phyloP scores from a whole-genome alignment of 495 filamentous ascomycete genomes.

The Bacidia rubella region DNA sequence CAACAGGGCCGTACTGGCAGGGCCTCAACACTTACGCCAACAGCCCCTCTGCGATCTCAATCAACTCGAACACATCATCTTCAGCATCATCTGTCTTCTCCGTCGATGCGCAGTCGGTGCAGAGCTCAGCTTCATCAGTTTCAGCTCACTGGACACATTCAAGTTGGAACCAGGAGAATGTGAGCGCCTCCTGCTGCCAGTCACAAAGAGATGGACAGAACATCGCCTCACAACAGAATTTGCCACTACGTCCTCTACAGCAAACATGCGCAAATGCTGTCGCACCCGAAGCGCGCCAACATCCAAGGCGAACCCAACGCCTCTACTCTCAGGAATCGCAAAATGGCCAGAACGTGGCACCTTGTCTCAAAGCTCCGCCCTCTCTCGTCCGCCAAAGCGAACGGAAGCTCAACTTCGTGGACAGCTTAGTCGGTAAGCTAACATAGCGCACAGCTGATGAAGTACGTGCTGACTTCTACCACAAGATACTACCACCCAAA shows the following conservation, averaged over 20 bases:
- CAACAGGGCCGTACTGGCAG: slow-evolving; percentile 12
- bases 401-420: slow-evolving; percentile 90
- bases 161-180: slow-evolving; percentile 33
- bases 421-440: slow-evolving; percentile 93
- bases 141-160: slow-evolving; percentile 33
- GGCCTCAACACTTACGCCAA: slow-evolving; percentile 36
- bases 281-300: slow-evolving; percentile 56
- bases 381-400: slow-evolving; percentile 79
- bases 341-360: slow-evolving; percentile 33
- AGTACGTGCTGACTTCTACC: slow-evolving; percentile 16
- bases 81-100: slow-evolving; percentile 73
- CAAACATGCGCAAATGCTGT: slow-evolving; percentile 32
- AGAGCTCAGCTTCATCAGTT: slow-evolving; percentile 38
- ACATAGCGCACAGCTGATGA: slow-evolving; percentile 17
- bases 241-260: not conserved
- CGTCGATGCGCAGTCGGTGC: slow-evolving; percentile 49
- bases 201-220: too few relatives aligned
- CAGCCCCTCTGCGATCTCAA: slow-evolving; percentile 52
- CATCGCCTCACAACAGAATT: slow-evolving; percentile 5
- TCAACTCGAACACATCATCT: slow-evolving; percentile 56
- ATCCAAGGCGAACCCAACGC: slow-evolving; percentile 63
- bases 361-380: slow-evolving; percentile 69
- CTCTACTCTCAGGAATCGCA: slow-evolving; percentile 26
- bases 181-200: slow-evolving; percentile 15
- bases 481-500: slow-evolving; percentile 91